Evolutionary conservation across 805 yeast genomes (phyloP), one percentile per base, ranked within the genome.

Genomic region (Zygotorulaspora sp.): DNA sequence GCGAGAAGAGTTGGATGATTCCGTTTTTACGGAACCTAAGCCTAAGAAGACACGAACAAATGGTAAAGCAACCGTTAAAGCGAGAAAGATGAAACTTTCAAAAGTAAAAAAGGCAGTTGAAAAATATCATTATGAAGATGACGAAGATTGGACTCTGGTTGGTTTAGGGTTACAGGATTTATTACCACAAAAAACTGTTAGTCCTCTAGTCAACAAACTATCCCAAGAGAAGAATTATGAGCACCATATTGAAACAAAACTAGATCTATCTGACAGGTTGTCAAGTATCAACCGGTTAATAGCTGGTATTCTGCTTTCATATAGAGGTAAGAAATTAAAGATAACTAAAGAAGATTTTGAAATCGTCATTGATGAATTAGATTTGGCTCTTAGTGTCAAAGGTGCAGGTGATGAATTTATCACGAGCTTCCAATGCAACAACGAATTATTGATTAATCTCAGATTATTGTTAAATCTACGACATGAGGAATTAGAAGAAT

Each of bases 131-230:
- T 60, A 53, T 32, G 61, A 57, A 9, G 59, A 57, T 39, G 65
- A 60, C 38, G 62, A 48, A 29, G 57, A 58, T 45, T 57, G 63
- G 62, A 36, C 47, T 12, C 34, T 53, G 6, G 58, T 58, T 2
- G 65, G 65, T 3, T 32, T 55, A 41, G 65, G 65, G 4, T 60
- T 62, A 6, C 65, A 60, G 40, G 60, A 60, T 41, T 27, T 45
- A 11, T 40, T 52, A 2, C 26, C 57, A 1, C 41, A 47, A 8
- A 18, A 43, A 9, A 13, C 36, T 17, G 40, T 47, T 3, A 49
- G 55, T 32, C 44, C 53, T 6, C 28, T 58, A 11, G 61, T 51
- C 1, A 47, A 49, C 25, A 57, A 50, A 44, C 38, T 60, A 16
- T 41, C 60, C 2, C 57, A 53, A 30, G 57, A 53, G 43, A 50